phyloP scores from a whole-genome alignment of 345 rosid genomes.

The Lepidium sativum region DNA sequence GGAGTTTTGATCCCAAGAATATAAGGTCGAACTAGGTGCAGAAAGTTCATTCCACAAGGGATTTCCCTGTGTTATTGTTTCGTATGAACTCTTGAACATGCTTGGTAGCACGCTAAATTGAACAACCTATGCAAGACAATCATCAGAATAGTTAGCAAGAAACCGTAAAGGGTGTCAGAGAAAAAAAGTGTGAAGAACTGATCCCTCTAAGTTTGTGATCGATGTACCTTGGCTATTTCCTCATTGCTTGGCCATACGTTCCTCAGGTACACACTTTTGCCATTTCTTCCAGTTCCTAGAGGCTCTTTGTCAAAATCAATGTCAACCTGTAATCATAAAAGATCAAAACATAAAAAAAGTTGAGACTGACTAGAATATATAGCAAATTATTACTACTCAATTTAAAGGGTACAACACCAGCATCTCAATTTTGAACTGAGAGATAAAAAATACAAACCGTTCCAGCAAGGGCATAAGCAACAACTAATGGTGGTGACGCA shows the following conservation, averaged over 20 bases:
- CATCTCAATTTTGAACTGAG: neutral
- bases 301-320: slow-evolving; percentile 84
- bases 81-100: slow-evolving; percentile 71
- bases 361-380: neutral
- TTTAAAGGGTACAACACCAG: neutral
- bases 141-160: neutral
- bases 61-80: slow-evolving; percentile 66
- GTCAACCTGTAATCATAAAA: slow-evolving; percentile 43
- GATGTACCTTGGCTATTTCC: slow-evolving; percentile 60
- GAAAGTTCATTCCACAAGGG: slow-evolving; percentile 72
- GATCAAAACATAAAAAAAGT: neutral
- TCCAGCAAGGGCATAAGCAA: slow-evolving; percentile 91
- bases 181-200: neutral
- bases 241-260: slow-evolving; percentile 80
- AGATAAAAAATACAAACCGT: slow-evolving; percentile 26
- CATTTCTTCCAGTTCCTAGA: slow-evolving; percentile 59
- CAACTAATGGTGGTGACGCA: slow-evolving; percentile 87
- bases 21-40: slow-evolving; percentile 41
- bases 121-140: slow-evolving; percentile 46
- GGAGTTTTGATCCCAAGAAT: slow-evolving; percentile 70
- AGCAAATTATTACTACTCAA: neutral
- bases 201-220: neutral
- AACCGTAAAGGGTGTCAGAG: neutral
- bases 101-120: slow-evolving; percentile 65
- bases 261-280: slow-evolving; percentile 49